A percentile compares a stretch with the other conserved stretches of the same genome.
Evolutionary conservation across 805 yeast species (phyloP).

Genomic region (Peterozyma toletana): DNA sequence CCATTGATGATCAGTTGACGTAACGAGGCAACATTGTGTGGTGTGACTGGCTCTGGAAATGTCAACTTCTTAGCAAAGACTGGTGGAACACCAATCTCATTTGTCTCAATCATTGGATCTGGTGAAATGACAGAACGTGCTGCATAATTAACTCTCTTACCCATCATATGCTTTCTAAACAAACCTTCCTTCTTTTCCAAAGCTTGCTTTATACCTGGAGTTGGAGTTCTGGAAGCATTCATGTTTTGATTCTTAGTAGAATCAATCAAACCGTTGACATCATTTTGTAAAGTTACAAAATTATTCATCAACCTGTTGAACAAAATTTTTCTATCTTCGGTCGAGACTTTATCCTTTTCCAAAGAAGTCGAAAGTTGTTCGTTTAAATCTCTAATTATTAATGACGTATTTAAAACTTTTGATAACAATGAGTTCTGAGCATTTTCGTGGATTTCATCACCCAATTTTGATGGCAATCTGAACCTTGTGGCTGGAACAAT

Average conservation of each 20-base stretch:
- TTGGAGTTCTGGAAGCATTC: conserved; percentile 60
- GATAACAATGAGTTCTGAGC: conserved; percentile 85
- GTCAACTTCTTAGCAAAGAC: conserved; percentile 94
- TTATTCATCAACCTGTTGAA: conserved; percentile 93
- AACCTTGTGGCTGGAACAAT: conserved; percentile 96
- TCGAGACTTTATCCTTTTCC: conserved; percentile 50
- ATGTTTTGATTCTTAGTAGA: conserved; percentile 80
- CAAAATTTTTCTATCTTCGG: conserved; percentile 66
- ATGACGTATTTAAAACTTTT: conserved; percentile 70
- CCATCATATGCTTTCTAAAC: conserved; percentile 99
- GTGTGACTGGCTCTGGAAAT: conserved; percentile 96
- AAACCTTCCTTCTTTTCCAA: conserved; percentile 97
- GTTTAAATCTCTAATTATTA: conserved; percentile 81
- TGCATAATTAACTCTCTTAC: conserved; percentile 97
- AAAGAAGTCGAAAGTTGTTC: conserved; percentile 66
- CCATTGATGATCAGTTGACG: conserved; percentile 96
- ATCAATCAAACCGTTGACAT: conserved; percentile 90
- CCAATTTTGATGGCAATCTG: conserved; percentile 92
- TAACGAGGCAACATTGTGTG: conserved; percentile 82
- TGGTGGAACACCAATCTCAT: conserved; percentile 98
- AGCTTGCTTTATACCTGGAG: conserved; percentile 96
- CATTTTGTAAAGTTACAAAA: conserved; percentile 91
- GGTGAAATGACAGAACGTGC: conserved; percentile 99
- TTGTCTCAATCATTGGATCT: conserved; percentile 96
- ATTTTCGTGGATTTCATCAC: conserved; percentile 94